Conservation (phyloP, 257 asterid genomes). For the Schizonepeta tenuifolia region DNA sequence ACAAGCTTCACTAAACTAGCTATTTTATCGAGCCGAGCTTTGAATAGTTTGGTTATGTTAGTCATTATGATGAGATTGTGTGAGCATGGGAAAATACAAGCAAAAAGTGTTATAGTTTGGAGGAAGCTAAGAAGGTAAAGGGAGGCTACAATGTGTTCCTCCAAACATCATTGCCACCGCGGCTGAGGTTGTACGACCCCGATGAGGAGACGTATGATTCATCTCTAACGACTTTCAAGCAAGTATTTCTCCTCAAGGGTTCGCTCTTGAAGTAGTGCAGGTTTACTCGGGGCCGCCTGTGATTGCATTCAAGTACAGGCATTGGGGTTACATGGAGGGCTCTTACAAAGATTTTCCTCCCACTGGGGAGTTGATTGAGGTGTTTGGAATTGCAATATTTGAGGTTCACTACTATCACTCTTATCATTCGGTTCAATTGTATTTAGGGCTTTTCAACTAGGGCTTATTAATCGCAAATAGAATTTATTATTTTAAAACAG, state of each 20-base stretch:
- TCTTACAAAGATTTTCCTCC: conserved; percentile 60
- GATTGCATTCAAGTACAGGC: conserved; percentile 71
- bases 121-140: conserved; percentile 51
- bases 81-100: conserved; percentile 30
- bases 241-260: conserved; percentile 67
- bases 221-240: conserved; percentile 56
- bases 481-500: too few relatives aligned
- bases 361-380: conserved; percentile 63
- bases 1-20: too few relatives aligned
- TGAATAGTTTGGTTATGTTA: too few relatives aligned
- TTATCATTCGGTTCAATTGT: not conserved
- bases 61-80: not conserved
- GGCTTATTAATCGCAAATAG: too few relatives aligned
- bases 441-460: too few relatives aligned
- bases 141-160: conserved; percentile 80
- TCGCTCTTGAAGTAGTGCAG: conserved; percentile 63
- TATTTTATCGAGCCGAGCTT: too few relatives aligned
- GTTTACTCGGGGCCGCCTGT: conserved; percentile 80
- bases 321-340: conserved; percentile 81
- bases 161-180: conserved; percentile 68
- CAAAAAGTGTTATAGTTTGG: conserved; percentile 37
- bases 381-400: conserved; percentile 53
- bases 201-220: conserved; percentile 58
- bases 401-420: conserved; percentile 44
- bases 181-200: conserved; percentile 55